phyloP scores from a whole-genome alignment of 2,329 filamentous ascomycete species.

The Colletotrichum tofieldiae region DNA sequence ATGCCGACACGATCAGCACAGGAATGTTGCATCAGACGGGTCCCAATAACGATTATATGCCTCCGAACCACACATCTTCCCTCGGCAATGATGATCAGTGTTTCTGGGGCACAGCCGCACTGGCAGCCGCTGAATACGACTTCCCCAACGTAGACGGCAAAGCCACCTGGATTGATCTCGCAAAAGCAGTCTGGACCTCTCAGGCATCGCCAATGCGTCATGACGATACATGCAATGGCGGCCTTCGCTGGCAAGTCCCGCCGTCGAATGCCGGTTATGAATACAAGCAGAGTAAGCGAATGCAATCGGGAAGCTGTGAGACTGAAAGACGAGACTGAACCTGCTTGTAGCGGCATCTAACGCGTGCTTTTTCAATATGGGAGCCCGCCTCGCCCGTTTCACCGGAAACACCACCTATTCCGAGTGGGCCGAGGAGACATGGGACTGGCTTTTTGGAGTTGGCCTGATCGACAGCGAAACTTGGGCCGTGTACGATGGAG shows the following conservation, averaged over 20 bases:
- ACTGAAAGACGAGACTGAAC: neutral
- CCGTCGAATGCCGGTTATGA: constrained; percentile 75
- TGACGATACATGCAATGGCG: constrained; percentile 69
- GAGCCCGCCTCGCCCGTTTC: constrained; percentile 73
- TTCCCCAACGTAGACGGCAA: constrained; percentile 62
- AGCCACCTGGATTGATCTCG: constrained; percentile 68
- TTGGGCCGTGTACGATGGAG: constrained; percentile 74
- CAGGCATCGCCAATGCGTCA: constrained; percentile 64
- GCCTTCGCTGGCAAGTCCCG: constrained; percentile 78
- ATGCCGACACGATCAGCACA: constrained; percentile 63
- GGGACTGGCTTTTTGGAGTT: constrained; percentile 68
- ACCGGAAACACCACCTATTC: constrained; percentile 71
- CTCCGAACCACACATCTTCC: constrained; percentile 59
- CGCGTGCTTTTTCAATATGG: constrained; percentile 65
- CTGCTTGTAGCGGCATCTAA: constrained; percentile 57
- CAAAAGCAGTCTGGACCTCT: constrained; percentile 71
- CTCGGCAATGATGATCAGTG: constrained; percentile 74
- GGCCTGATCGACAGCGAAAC: constrained; percentile 67
- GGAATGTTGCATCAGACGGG: constrained; percentile 65
- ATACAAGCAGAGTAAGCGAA: constrained; percentile 70
- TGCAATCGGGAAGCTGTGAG: neutral
- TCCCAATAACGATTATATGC: constrained; percentile 65
- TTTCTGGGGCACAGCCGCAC: constrained; percentile 71
- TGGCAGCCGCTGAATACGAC: constrained; percentile 69
- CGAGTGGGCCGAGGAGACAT: constrained; percentile 69